Evolutionary conservation across 1,284 basidiomycete species (phyloP).

Genomic region (Chondrostereum purpureum): DNA sequence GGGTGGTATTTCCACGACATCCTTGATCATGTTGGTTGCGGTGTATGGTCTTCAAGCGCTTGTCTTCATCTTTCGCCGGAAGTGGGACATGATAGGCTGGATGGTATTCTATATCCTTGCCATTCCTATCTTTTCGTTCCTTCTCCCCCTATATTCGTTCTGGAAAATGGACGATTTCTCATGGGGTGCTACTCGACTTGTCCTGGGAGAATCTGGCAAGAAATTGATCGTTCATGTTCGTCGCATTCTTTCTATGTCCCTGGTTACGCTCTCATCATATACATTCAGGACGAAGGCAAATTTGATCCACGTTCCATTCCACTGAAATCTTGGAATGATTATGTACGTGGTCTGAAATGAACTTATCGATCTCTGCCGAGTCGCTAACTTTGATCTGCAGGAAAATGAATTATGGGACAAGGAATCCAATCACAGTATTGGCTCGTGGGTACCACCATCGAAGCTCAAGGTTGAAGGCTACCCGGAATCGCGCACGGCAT

Average conservation of each 20-base stretch:
- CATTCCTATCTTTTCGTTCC: constrained; percentile 87
- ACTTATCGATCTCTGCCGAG: not conserved
- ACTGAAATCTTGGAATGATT: constrained; percentile 94
- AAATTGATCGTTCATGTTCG: constrained; percentile 89
- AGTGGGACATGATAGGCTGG: constrained; percentile 97
- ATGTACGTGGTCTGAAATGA: constrained; percentile 40
- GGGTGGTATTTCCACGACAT: constrained; percentile 67
- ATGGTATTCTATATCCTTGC: constrained; percentile 95
- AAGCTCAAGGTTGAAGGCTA: constrained; percentile 67
- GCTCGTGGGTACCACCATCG: constrained; percentile 73
- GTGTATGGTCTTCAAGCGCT: constrained; percentile 90
- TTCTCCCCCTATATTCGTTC: constrained; percentile 95
- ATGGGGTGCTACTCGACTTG: constrained; percentile 93
- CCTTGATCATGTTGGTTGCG: constrained; percentile 87
- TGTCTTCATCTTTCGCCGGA: constrained; percentile 80
- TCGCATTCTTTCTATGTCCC: constrained; percentile 12
- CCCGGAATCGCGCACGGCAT: constrained; percentile 66
- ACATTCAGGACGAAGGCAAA: constrained; percentile 84
- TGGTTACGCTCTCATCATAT: constrained; percentile 12
- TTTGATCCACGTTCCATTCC: constrained; percentile 92
- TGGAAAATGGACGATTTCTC: constrained; percentile 99
- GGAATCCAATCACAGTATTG: constrained; percentile 87
- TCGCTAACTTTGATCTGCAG: constrained; percentile 33
- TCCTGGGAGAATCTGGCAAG: constrained; percentile 92
- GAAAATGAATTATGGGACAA: constrained; percentile 98